Evolutionary conservation across 768 basidiomycete genomes (phyloP), one percentile per base, ranked within the genome.

Genomic region (Auricularia heimuer): DNA sequence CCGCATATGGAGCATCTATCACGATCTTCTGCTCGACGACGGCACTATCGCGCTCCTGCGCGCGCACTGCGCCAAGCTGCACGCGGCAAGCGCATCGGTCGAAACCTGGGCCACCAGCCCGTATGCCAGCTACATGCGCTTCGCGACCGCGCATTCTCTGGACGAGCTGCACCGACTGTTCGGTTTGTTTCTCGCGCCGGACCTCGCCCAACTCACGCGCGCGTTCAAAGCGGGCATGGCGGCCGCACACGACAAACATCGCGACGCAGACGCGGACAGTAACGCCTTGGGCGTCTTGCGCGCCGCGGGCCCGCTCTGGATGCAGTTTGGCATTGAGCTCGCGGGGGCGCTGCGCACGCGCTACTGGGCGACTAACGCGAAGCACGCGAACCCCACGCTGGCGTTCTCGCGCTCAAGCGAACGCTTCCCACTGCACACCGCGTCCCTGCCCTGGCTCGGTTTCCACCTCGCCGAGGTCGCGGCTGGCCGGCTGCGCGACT

Each of bases 111-210:
- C 33, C 7, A 21, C 60, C 11, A 66, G 65, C 10, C 64, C 61
- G 4, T 69, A 67, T 35, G 11, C 34, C 7, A 16, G 8, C 14
- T 62, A 12, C 62, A 45, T 65, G 29, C 37, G 12, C 12, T 6
- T 65, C 24, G 29, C 63, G 8, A 68, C 64, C n/a, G 64, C 61
- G 14, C 61, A 69, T 36, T 66, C 69, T 1, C 62, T 67, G 7
- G 44, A 42, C 4, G 68, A 70, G 47, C 54, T 68, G 18, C 69
- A 64, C 35, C 69, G 68, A 18, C 65, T 67, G 18, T 68, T 42
- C 39, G 39, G 39, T 0, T 14, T 42, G 39, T 42, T 42, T 14
- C 47, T 51, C 47, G 8, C 47, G 47, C 11, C 47, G 47, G 12
- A 51, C 6, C 47, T 18, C 14, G 47, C 47, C 11, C 6, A 18